Evolutionary conservation across 1,139 yeast genomes (phyloP).

Genomic region (Sugiyamaella grinbergsii): DNA sequence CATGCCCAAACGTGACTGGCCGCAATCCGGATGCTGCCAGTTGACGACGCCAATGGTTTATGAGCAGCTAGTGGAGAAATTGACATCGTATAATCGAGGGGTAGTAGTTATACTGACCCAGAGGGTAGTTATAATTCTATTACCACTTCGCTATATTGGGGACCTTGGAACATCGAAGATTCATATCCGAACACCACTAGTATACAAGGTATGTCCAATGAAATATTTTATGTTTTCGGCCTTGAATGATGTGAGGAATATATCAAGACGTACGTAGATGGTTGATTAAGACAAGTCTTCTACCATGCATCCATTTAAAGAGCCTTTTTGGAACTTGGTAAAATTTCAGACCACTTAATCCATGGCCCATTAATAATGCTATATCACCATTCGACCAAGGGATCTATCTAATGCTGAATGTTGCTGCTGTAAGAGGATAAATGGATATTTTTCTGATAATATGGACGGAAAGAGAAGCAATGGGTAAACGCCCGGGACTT

Average conservation of each 20-base stretch:
- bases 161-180: background rate
- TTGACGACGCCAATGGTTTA: background rate
- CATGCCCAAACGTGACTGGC: conserved; percentile 3
- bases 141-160: background rate
- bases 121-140: background rate
- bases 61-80: background rate
- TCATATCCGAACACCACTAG: background rate
- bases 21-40: background rate
- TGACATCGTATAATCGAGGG: background rate
- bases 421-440: background rate
- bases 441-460: background rate
- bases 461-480: background rate
- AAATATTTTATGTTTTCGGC: background rate
- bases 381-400: background rate
- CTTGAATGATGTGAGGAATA: background rate
- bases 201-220: background rate
- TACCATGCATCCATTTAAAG: background rate
- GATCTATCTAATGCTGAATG: background rate
- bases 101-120: background rate
- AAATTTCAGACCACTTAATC: background rate
- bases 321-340: background rate
- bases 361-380: background rate
- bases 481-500: background rate
- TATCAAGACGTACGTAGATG: background rate
- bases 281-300: background rate